These are phyloP conservation scores for Solanum piurae DNA, from an alignment of 257 asterid species.

Conservation along the genomic window DNA sequence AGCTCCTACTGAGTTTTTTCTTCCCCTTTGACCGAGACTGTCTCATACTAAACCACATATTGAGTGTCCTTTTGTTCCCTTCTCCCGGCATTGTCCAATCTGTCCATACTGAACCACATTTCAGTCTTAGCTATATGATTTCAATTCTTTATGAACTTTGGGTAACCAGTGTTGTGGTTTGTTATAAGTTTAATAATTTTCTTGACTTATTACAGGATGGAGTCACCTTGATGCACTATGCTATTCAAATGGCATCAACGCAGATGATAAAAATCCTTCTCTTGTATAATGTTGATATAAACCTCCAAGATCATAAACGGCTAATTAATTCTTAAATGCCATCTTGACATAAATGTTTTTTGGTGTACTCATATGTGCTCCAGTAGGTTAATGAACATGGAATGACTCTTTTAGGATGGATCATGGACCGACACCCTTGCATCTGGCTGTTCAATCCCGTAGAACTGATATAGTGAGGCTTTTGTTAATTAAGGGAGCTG, in stretches of 20 bases:
- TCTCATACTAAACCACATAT: background rate
- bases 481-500: slow-evolving; percentile 81
- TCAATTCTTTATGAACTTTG: background rate
- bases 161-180: background rate
- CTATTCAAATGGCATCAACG: slow-evolving; percentile 59
- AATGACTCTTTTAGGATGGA: slow-evolving; percentile 40
- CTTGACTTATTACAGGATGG: slow-evolving; percentile 48
- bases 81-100: background rate
- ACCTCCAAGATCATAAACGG: slow-evolving; percentile 62
- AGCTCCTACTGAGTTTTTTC: background rate
- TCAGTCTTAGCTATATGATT: background rate
- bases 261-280: slow-evolving; percentile 82
- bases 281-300: slow-evolving; percentile 68
- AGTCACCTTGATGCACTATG: slow-evolving; percentile 89
- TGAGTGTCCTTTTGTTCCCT: background rate
- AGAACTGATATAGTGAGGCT: slow-evolving; percentile 65
- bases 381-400: background rate
- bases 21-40: background rate
- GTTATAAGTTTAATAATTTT: background rate
- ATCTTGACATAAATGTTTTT: background rate
- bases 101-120: background rate
- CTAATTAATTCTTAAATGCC: background rate
- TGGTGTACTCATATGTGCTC: background rate
- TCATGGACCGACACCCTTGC: slow-evolving; percentile 67
- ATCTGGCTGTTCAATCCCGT: slow-evolving; percentile 84